phyloP scores from a whole-genome alignment of 2,329 filamentous ascomycete species.

The Elsinoe arachidis region DNA sequence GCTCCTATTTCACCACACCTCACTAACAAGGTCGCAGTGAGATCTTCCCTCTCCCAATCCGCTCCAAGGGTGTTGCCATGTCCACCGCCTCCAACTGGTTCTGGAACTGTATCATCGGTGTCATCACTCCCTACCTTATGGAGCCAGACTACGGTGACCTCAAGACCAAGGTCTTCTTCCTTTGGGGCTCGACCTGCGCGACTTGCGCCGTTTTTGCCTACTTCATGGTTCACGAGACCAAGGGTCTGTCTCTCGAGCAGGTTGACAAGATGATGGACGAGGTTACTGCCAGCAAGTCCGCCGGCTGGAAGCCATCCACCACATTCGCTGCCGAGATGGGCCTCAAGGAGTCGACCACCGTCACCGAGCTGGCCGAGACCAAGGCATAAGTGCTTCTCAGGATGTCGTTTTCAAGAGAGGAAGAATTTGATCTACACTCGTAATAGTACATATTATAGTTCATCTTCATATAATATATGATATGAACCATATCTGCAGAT shows the following conservation, averaged over 20 bases:
- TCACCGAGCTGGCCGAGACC: slow-evolving; percentile 15
- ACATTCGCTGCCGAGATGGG: slow-evolving; percentile 24
- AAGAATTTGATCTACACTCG: background rate
- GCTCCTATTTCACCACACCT: background rate
- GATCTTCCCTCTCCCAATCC: slow-evolving; percentile 65
- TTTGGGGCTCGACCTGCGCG: slow-evolving; percentile 34
- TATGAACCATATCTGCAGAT: background rate
- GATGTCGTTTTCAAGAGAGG: background rate
- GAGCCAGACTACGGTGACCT: slow-evolving; percentile 49
- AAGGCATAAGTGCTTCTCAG: slow-evolving; percentile 8
- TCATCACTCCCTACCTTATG: slow-evolving; percentile 68
- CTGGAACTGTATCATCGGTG: slow-evolving; percentile 65
- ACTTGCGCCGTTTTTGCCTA: slow-evolving; percentile 29
- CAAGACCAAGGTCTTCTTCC: slow-evolving; percentile 39
- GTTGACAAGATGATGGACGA: slow-evolving; percentile 38
- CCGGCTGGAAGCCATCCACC: slow-evolving; percentile 25
- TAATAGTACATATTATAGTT: background rate
- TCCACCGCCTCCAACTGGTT: slow-evolving; percentile 88
- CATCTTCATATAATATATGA: background rate
- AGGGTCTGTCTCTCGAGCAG: slow-evolving; percentile 33
- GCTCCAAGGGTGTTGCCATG: slow-evolving; percentile 57
- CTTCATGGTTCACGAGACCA: slow-evolving; percentile 33
- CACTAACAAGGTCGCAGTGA: slow-evolving; percentile 47
- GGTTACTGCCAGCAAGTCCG: slow-evolving; percentile 34
- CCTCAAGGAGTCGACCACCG: slow-evolving; percentile 15